phyloP scores from a whole-genome alignment of 768 basidiomycete species.

The Lactarius hatsudake region DNA sequence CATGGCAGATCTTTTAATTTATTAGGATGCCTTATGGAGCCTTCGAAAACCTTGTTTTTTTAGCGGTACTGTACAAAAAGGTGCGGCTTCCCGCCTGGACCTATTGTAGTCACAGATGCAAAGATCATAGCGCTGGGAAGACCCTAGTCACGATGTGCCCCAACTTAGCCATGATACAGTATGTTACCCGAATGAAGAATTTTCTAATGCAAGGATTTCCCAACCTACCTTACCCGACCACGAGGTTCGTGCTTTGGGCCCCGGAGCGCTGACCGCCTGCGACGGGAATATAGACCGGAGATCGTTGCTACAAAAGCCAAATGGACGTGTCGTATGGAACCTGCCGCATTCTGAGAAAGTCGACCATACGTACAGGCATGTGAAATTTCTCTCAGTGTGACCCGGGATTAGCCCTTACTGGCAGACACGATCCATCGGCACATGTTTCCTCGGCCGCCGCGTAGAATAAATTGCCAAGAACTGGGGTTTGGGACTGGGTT shows the following conservation, averaged over 20 bases:
- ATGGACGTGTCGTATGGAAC: background rate
- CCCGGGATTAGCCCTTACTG: background rate
- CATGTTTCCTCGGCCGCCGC: constrained; percentile 11
- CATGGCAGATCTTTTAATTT: constrained; percentile 13
- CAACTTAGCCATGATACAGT: background rate
- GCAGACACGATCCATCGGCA: background rate
- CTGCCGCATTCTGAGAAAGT: background rate
- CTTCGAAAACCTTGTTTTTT: constrained; percentile 1
- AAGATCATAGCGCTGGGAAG: background rate
- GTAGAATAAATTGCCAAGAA: background rate
- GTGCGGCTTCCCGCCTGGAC: background rate
- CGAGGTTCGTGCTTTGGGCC: background rate
- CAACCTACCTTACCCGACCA: background rate
- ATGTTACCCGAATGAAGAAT: background rate
- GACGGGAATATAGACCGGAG: background rate
- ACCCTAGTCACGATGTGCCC: background rate
- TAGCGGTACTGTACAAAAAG: background rate
- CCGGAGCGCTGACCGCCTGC: background rate
- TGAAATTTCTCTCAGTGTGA: constrained; percentile 3
- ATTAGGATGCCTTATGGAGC: constrained; percentile 1
- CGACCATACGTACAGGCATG: background rate
- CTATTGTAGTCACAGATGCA: background rate
- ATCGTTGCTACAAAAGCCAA: background rate
- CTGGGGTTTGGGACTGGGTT: background rate
- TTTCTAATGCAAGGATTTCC: background rate